phyloP scores from a whole-genome alignment of 768 basidiomycete genomes.

The Suillus clintonianus region DNA sequence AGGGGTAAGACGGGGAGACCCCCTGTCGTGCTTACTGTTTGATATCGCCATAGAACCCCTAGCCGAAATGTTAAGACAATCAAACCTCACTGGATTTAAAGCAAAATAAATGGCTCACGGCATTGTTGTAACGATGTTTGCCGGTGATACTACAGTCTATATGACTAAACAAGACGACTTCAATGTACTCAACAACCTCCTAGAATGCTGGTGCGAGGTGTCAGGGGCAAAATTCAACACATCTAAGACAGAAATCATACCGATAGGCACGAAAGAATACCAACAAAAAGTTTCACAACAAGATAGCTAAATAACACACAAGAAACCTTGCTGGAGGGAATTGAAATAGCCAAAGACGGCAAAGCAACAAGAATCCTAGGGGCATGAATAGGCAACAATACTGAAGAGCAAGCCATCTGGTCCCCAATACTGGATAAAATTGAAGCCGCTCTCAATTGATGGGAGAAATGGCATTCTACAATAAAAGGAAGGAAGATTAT shows the following conservation, averaged over 20 bases:
- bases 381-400: too few species aligned
- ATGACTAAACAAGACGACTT: conserved; percentile 20
- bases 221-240: conserved; percentile 43
- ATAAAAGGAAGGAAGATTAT: too few species aligned
- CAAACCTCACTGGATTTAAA: not conserved
- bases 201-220: conserved; percentile 35
- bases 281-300: too few species aligned
- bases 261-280: too few species aligned
- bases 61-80: not conserved
- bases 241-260: conserved; percentile 41
- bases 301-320: too few species aligned
- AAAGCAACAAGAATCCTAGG: too few species aligned
- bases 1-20: not conserved
- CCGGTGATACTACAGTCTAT: conserved; percentile 29
- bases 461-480: too few species aligned
- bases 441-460: too few species aligned
- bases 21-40: not conserved
- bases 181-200: conserved; percentile 23
- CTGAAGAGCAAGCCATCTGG: too few species aligned
- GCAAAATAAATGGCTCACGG: not conserved
- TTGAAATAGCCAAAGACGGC: too few species aligned
- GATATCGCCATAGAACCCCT: not conserved
- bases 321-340: too few species aligned
- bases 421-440: too few species aligned
- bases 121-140: conserved; percentile 21